Evolutionary conservation across 78 protist genomes (phyloP).

Genomic region (Dictyostelium capitatum): DNA sequence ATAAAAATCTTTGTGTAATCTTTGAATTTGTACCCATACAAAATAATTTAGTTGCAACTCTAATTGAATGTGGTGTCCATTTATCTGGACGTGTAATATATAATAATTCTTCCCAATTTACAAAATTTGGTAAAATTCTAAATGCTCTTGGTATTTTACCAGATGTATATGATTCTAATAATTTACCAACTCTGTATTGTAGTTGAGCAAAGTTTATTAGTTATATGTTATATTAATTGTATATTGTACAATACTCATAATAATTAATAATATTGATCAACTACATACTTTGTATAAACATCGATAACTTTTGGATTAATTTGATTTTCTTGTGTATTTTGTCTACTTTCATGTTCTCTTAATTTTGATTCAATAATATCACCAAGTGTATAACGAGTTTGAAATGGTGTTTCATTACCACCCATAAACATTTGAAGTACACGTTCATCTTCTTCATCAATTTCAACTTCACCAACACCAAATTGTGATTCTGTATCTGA

Average conservation of each 20-base stretch:
- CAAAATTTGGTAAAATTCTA: conserved; percentile 93
- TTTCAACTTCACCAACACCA: conserved; percentile 57
- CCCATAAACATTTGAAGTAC: conserved; percentile 78
- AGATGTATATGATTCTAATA: conserved; percentile 86
- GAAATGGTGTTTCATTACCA: conserved; percentile 22
- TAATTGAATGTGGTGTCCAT: conserved; percentile 93
- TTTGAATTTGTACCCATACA: conserved; percentile 89
- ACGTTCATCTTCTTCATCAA: conserved; percentile 85
- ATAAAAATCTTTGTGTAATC: conserved; percentile 95
- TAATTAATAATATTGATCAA: not conserved
- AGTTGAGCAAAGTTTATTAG: too few relatives aligned
- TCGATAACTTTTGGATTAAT: conserved; percentile 83
- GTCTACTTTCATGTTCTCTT: conserved; percentile 65
- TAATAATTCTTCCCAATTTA: conserved; percentile 97
- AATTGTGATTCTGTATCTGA: conserved; percentile 6
- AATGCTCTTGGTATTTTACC: conserved; percentile 98
- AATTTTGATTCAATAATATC: conserved; percentile 87
- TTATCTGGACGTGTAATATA: conserved; percentile 94
- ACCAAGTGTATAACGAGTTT: conserved; percentile 83
- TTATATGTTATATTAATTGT: too few relatives aligned
- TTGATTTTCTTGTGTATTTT: not conserved
- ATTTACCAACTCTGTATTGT: conserved; percentile 88
- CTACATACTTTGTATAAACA: conserved; percentile 74
- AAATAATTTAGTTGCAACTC: conserved; percentile 92
- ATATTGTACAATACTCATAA: not conserved